Evolutionary conservation across 495 filamentous ascomycete genomes (phyloP), one percentile per base, ranked within the genome.

Genomic region (Aspergillus ellipticus): DNA sequence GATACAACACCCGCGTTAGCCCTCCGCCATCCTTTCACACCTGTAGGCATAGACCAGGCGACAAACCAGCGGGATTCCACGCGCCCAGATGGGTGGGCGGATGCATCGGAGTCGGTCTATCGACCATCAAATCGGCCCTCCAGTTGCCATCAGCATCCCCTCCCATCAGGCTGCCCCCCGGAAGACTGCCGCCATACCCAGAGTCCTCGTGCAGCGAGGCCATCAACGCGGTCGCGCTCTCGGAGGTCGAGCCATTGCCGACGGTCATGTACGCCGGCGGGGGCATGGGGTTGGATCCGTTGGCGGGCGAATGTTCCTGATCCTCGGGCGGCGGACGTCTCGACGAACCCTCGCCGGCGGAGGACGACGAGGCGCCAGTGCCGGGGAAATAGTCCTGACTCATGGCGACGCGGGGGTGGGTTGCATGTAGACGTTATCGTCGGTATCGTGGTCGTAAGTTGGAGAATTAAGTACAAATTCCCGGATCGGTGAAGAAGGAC

Each of bases 241-340:
- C 83, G 49, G 92, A 90, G 31, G 88, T 85, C 41, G 87, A 85
- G 24, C 90, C 91, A 59, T 80, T 84, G 42, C 92, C 92, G 33
- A 96, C 90, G 9, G 90, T 96, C 87, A 93, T 88, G 71, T 92
- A 96, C 15, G 78, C 75, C 31, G 88, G 88, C 53, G 73, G 71
- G 58, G 71, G 61, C 56, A 60, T 67, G 53, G 66, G 63, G 69
- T 69, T 9, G 22, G 11, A 17, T 13, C 22, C 7, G 59, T 61
- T 67, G 53, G 68, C 59, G 16, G 53, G 49, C n/a, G 54, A 24
- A 43, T 65, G 56, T 35, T 75, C 66, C 19, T 65, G 56, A 31
- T 75, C 66, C 19, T 71, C 62, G 29, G 66, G 65, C 26, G 65
- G 22, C 43, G 43, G 43, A 22, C n/a, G 35, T 15, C 35, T 22